Evolutionary conservation across 164 flowering plant species (phyloP).

Genomic region (Stephania japonica): DNA sequence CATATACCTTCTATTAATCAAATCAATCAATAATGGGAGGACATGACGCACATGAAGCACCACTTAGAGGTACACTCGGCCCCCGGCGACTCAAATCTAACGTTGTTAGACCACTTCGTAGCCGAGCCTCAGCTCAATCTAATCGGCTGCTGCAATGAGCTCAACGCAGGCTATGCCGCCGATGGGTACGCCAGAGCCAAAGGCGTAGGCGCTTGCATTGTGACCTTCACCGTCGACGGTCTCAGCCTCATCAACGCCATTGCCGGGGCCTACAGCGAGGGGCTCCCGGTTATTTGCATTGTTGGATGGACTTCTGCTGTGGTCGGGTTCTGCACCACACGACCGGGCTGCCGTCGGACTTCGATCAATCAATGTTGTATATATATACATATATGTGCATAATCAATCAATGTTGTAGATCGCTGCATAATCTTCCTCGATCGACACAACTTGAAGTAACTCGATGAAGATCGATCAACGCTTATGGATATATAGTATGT

Average conservation of each 20-base stretch:
- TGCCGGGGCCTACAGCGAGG: constrained; percentile 74
- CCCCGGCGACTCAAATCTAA: constrained; percentile 60
- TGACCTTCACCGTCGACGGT: constrained; percentile 66
- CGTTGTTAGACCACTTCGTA: constrained; percentile 47
- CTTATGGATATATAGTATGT: too few relatives aligned
- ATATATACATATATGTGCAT: not conserved
- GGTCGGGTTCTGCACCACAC: constrained; percentile 65
- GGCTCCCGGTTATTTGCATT: constrained; percentile 62
- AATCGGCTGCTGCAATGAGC: constrained; percentile 71
- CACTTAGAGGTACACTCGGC: constrained; percentile 55
- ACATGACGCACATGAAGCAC: not conserved
- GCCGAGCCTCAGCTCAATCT: constrained; percentile 58
- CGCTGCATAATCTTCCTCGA: too few relatives aligned
- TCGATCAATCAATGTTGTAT: constrained; percentile 57
- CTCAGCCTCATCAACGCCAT: constrained; percentile 60
- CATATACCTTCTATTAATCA: too few relatives aligned
- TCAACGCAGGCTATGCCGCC: constrained; percentile 74
- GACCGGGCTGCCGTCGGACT: constrained; percentile 69
- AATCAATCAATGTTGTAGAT: too few relatives aligned
- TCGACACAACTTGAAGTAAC: too few relatives aligned
- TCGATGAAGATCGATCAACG: not conserved
- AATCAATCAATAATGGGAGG: too few relatives aligned
- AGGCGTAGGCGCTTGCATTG: constrained; percentile 67
- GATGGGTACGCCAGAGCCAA: constrained; percentile 61
- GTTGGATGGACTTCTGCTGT: constrained; percentile 65